A percentile compares a stretch with the other conserved stretches of the same genome.
phyloP scores from a whole-genome alignment of 2,329 filamentous ascomycete genomes.

The Epichloe glyceriae region DNA sequence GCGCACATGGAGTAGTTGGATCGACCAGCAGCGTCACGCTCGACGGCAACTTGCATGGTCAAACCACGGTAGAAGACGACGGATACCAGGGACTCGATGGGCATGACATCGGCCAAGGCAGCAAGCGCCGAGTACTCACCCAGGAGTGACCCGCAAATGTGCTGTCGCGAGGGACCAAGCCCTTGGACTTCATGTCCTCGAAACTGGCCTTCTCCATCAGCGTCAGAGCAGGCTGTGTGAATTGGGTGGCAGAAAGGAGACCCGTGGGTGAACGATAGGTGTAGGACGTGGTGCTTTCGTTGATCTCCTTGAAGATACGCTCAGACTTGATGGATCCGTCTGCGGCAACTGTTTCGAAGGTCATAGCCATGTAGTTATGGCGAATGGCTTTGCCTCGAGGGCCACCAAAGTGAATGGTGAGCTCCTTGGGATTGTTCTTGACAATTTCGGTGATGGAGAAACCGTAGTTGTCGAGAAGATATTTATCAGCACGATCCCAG shows the following conservation, averaged over 20 bases:
- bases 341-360: constrained; percentile 89
- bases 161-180: constrained; percentile 88
- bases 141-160: constrained; percentile 96
- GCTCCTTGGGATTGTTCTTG: constrained; percentile 98
- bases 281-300: constrained; percentile 86
- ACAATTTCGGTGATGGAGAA: constrained; percentile 98
- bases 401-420: constrained; percentile 96
- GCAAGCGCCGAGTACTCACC: constrained; percentile 97
- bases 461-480: constrained; percentile 97
- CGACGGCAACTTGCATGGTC: constrained; percentile 98
- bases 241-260: constrained; percentile 91
- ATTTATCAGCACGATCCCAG: constrained; percentile 94
- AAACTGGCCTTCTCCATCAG: constrained; percentile 99
- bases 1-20: constrained; percentile 99
- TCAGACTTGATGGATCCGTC: constrained; percentile 95
- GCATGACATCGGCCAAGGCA: constrained; percentile 94
- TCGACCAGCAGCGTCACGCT: constrained; percentile 81
- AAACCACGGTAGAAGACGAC: constrained; percentile 98
- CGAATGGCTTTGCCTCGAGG: constrained; percentile 94
- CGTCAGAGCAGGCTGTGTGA: constrained; percentile 93
- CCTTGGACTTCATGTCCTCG: constrained; percentile 97
- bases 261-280: constrained; percentile 94
- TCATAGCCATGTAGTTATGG: constrained; percentile 99
- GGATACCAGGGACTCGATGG: constrained; percentile 96
- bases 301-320: constrained; percentile 98